These are phyloP conservation scores for Piper longum DNA, from an alignment of 164 flowering plant genomes.

Conservation along the genomic window DNA sequence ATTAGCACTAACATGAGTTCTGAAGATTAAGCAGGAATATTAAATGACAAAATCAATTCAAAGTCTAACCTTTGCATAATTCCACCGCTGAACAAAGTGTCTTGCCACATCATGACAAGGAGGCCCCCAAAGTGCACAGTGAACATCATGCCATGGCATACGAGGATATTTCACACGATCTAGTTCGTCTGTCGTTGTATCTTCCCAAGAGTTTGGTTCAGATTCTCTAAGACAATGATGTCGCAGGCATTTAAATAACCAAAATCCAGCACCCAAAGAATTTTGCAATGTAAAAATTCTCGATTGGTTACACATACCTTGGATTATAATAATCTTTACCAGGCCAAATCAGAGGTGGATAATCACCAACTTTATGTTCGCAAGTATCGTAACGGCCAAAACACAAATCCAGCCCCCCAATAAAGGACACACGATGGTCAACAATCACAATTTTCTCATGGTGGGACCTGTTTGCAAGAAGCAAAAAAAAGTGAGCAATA, in stretches of 20 bases:
- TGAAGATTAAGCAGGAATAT: background rate
- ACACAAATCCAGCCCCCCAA: constrained; percentile 96
- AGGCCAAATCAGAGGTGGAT: constrained; percentile 73
- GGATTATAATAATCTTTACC: constrained; percentile 98
- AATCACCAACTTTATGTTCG: constrained; percentile 77
- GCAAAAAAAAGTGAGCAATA: constrained; percentile 13
- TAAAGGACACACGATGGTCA: constrained; percentile 76
- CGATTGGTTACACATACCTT: constrained; percentile 30
- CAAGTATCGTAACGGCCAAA: constrained; percentile 91
- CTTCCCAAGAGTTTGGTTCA: constrained; percentile 98
- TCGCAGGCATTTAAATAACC: background rate
- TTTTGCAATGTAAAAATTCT: background rate
- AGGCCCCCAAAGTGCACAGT: constrained; percentile 99
- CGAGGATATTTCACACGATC: constrained; percentile 88
- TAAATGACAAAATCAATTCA: background rate
- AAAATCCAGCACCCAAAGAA: background rate
- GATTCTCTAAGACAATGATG: constrained; percentile 66
- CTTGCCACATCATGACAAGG: constrained; percentile 97
- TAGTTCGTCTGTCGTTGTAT: constrained; percentile 84
- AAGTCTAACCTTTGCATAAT: constrained; percentile 84
- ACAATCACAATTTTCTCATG: constrained; percentile 97
- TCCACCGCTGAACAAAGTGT: constrained; percentile 99
- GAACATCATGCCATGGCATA: constrained; percentile 99
- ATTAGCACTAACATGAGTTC: constrained; percentile 2
- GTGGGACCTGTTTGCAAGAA: too few relatives aligned